Evolutionary conservation across 2,329 filamentous ascomycete genomes (phyloP).

Genomic region (Sporothrix brasiliensis): DNA sequence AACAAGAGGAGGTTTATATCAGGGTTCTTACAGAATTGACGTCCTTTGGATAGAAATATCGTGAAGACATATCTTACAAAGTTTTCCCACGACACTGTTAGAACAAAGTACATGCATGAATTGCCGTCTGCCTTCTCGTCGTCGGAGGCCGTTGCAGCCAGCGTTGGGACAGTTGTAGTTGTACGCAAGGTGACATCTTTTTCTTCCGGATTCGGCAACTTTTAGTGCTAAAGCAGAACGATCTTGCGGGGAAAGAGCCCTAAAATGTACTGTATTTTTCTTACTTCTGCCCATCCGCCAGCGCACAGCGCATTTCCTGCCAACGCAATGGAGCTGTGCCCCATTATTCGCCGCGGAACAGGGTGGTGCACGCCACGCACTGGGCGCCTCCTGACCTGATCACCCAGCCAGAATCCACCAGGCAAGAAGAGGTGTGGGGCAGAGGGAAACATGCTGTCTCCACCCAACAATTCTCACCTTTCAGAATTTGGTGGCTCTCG

Average conservation of each 20-base stretch:
- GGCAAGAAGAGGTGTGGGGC: background rate
- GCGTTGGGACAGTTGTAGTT: constrained; percentile 4
- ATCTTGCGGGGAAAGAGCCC: constrained; percentile 19
- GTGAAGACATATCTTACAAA: too few species aligned
- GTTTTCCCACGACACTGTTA: too few species aligned
- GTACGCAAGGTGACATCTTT: background rate
- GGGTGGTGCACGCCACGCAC: background rate
- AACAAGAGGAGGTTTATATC: background rate
- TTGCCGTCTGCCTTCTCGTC: too few species aligned
- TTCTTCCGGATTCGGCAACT: constrained; percentile 27
- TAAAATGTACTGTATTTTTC: background rate
- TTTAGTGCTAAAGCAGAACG: background rate
- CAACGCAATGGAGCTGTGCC: too few species aligned
- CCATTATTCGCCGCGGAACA: constrained; percentile 3
- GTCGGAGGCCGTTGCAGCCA: background rate
- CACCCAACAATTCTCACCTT: constrained; percentile 28
- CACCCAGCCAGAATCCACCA: background rate
- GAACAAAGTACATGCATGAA: too few species aligned
- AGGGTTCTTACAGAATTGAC: too few species aligned
- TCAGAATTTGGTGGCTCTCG: constrained; percentile 26
- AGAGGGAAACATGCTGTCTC: background rate
- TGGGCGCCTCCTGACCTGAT: constrained; percentile 10
- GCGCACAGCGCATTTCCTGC: background rate
- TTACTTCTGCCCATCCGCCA: background rate
- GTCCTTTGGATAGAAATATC: too few species aligned